phyloP scores from a whole-genome alignment of 169 alveolate genomes.

The Eimeria zaria region DNA sequence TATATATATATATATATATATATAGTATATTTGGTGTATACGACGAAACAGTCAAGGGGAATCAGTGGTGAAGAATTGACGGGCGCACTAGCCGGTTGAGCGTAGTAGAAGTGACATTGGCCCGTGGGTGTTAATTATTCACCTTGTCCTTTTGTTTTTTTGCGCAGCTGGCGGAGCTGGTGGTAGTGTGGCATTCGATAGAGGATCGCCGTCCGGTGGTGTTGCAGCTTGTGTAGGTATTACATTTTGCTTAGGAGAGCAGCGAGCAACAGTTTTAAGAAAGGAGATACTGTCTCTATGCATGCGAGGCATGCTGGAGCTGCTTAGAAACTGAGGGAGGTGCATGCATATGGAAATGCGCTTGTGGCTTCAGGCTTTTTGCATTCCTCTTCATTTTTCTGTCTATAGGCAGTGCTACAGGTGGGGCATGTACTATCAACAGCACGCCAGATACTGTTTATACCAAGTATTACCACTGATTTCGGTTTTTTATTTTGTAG shows the following conservation, averaged over 20 bases:
- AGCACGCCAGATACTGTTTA: neutral
- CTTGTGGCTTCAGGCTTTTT: constrained; percentile 14
- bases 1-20: neutral
- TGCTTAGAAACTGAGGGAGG: neutral
- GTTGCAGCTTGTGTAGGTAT: constrained; percentile 14
- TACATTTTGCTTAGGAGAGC: neutral
- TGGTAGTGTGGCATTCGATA: constrained; percentile 41
- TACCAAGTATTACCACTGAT: too few species aligned
- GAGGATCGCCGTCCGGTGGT: constrained; percentile 37
- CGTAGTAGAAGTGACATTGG: neutral
- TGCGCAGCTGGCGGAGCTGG: constrained; percentile 37
- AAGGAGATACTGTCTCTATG: neutral
- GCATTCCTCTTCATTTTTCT: neutral
- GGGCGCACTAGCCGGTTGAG: neutral
- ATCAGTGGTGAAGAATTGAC: neutral
- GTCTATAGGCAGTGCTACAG: constrained; percentile 30
- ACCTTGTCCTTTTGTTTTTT: neutral
- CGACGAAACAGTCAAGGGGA: neutral
- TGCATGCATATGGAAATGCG: neutral
- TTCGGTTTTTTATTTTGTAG: neutral
- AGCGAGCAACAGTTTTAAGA: neutral
- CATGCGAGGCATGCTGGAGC: neutral
- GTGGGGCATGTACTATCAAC: neutral
- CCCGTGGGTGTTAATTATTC: neutral
- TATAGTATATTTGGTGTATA: too few species aligned